These are phyloP conservation scores for Corylus heterophylla DNA, from an alignment of 306 rosid species.

Conservation along the genomic window DNA sequence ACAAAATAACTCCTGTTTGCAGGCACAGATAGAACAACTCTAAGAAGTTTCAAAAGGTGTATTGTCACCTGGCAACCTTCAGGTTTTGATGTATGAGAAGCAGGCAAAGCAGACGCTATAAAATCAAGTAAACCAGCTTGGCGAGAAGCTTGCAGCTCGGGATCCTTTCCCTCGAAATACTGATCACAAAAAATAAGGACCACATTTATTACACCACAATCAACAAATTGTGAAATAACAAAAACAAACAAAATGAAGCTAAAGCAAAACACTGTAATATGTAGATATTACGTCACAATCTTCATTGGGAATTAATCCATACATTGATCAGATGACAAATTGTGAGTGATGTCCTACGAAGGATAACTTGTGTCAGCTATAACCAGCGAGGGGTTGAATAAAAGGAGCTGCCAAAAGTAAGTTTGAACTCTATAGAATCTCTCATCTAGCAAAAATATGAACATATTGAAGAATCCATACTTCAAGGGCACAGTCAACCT, in stretches of 20 bases:
- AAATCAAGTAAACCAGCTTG: constrained; percentile 96
- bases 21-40: constrained; percentile 70
- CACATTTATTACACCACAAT: too few species aligned
- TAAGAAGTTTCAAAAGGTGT: constrained; percentile 80
- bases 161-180: constrained; percentile 96
- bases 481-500: not conserved
- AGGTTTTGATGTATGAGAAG: constrained; percentile 96
- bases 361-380: too few species aligned
- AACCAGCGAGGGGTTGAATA: not conserved
- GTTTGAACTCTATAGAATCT: not conserved
- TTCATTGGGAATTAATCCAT: not conserved
- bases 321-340: not conserved
- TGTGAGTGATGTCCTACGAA: not conserved
- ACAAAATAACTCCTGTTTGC: constrained; percentile 92
- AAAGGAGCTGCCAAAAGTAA: not conserved
- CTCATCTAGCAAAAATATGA: not conserved
- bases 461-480: not conserved
- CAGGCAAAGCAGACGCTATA: constrained; percentile 97
- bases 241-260: constrained; percentile 2
- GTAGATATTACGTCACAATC: not conserved
- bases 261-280: not conserved
- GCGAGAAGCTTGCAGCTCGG: constrained; percentile 91
- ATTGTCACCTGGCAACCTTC: constrained; percentile 92
- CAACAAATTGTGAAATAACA: too few species aligned
- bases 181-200: constrained; percentile 27